Conservation (phyloP, 345 rosid species). For the Eucalyptus pauciflora region DNA sequence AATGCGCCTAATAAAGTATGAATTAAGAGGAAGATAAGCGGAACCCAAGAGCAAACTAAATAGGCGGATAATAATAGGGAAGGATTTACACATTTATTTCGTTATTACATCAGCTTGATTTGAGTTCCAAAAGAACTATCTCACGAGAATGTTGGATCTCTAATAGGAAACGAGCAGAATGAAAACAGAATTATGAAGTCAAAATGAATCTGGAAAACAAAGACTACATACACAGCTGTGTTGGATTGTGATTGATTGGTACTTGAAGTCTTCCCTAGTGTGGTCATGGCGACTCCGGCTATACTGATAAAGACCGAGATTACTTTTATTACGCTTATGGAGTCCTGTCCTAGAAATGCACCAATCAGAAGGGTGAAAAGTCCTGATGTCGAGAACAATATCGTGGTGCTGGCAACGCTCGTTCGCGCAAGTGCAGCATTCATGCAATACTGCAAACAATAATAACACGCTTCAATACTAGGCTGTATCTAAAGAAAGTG, state of each 20-base stretch:
- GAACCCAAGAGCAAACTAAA: neutral
- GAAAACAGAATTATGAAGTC: neutral
- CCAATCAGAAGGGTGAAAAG: constrained; percentile 43
- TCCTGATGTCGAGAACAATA: constrained; percentile 32
- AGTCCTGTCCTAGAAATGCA: constrained; percentile 28
- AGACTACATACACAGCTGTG: neutral
- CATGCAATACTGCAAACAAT: constrained; percentile 21
- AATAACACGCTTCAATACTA: neutral
- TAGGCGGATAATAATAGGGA: neutral
- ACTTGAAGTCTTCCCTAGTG: constrained; percentile 26
- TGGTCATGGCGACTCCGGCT: constrained; percentile 37
- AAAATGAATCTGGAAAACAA: neutral
- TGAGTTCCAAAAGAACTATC: neutral
- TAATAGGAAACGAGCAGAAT: neutral
- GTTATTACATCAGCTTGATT: neutral
- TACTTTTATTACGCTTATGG: constrained; percentile 15
- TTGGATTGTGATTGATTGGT: constrained; percentile 4
- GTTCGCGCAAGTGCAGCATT: constrained; percentile 38
- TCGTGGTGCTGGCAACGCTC: constrained; percentile 26
- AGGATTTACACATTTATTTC: neutral
- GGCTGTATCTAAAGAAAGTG: neutral
- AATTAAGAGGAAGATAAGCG: neutral
- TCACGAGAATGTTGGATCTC: neutral
- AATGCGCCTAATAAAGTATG: neutral
- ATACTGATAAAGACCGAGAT: constrained; percentile 28